Evolutionary conservation across 495 filamentous ascomycete species (phyloP).

Genomic region (Aspergillus kassunensis): DNA sequence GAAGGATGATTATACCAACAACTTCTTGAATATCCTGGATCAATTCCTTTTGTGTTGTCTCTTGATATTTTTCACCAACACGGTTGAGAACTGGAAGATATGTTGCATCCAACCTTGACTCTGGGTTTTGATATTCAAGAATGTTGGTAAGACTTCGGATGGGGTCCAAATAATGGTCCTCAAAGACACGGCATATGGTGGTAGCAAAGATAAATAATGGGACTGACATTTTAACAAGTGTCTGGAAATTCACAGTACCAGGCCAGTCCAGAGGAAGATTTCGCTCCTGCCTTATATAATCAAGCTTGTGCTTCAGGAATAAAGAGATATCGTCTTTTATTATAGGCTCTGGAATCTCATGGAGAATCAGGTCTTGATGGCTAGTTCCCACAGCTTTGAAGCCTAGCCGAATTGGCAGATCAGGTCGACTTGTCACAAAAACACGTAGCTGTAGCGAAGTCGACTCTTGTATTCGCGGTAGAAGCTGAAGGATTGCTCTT

Average conservation of each 20-base stretch:
- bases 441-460: conserved; percentile 13
- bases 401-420: conserved; percentile 38
- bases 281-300: conserved; percentile 11
- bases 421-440: conserved; percentile 43
- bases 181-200: conserved; percentile 27
- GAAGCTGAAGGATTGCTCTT: conserved; percentile 33
- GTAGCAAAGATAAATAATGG: conserved; percentile 35
- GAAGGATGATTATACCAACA: conserved; percentile 21
- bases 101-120: conserved; percentile 19
- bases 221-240: conserved; percentile 17
- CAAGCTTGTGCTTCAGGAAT: conserved; percentile 21
- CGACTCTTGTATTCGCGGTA: conserved; percentile 15
- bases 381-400: conserved; percentile 17
- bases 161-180: conserved; percentile 12
- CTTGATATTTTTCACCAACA: background rate
- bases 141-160: conserved; percentile 11
- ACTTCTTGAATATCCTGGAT: conserved; percentile 13
- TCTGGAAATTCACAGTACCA: conserved; percentile 12
- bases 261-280: conserved; percentile 39
- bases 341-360: conserved; percentile 11
- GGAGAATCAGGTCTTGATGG: background rate
- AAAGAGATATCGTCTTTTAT: conserved; percentile 28
- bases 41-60: background rate
- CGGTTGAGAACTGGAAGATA: conserved; percentile 18
- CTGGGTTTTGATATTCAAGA: conserved; percentile 13